Evolutionary conservation across 768 basidiomycete species (phyloP), one percentile per base, ranked within the genome.

Genomic region (Boletus subparvulus): DNA sequence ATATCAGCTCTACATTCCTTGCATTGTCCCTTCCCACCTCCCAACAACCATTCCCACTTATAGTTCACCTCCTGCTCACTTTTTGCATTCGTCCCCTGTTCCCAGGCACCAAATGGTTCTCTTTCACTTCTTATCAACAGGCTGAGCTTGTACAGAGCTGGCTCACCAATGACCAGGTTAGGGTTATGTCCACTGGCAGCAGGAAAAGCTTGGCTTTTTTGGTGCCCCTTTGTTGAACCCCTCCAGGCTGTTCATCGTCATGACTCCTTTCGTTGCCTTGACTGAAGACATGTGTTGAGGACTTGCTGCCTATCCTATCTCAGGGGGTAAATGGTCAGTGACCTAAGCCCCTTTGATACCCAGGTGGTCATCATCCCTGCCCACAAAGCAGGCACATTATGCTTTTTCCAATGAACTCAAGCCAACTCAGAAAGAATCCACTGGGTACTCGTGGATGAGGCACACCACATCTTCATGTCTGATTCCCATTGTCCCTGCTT

Each of bases 91-190:
- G 8, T 1, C 9, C 16, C 0, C 2, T 60, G 1, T 60, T 21
- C 36, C 50, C 55, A 1, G 55, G 59, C 0, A 14, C 8, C 0
- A 4, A 11, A 0, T 0, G 0, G 0, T 56, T 55, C 17, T 16
- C 4, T 0, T 62, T 61, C 24, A 62, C 12, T 1, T 57, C 40
- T 8, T 6, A 10, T 3, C 13, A 58, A 0, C 56, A 63, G 3
- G 61, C 56, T 0, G 60, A 63, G 32, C 40, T 63, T 0, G 49
- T 63, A 0, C 61, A 63, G 21, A 54, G 55, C 35, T 53, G 43
- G 6, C 14, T 61, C 0, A 53, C 47, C 0, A 61, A 33, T n/a
- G n/a, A n/a, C n/a, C n/a, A n/a, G n/a, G n/a, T n/a, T n/a, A n/a
- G n/a, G n/a, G n/a, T n/a, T n/a, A n/a, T n/a, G n/a, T n/a, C n/a